Evolutionary conservation across 2,329 filamentous ascomycete genomes (phyloP).

Genomic region (Trichoderma pleuroti): DNA sequence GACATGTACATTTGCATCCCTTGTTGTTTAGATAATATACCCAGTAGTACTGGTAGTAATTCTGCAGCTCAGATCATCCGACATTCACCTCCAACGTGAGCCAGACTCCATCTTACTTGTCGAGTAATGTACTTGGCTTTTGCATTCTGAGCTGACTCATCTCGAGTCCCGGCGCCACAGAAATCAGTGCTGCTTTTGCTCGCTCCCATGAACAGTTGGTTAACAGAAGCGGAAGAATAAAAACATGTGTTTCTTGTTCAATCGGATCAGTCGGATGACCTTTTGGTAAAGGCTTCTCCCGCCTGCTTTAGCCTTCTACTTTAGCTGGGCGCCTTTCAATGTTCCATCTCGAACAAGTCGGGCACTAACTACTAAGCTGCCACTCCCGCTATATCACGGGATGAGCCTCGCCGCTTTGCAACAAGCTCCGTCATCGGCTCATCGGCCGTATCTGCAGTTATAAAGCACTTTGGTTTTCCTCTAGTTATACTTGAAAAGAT

Average conservation of each 20-base stretch:
- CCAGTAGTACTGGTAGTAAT: not conserved
- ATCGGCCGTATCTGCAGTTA: not conserved
- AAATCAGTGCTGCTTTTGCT: not conserved
- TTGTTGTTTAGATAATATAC: not conserved
- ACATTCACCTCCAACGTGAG: not conserved
- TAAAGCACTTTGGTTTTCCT: not conserved
- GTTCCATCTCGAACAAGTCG: not conserved
- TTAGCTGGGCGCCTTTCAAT: not conserved
- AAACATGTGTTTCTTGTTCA: not conserved
- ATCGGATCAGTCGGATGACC: conserved; percentile 6
- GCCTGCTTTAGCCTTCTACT: not conserved
- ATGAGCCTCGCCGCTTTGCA: not conserved
- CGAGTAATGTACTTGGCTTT: not conserved
- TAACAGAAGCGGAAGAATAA: not conserved
- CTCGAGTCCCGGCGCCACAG: not conserved
- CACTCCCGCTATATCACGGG: not conserved
- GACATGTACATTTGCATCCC: too few relatives aligned
- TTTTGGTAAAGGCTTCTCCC: not conserved
- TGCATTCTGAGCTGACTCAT: conserved; percentile 10
- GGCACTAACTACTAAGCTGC: not conserved
- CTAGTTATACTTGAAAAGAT: not conserved
- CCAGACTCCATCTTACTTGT: not conserved
- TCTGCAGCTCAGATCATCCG: not conserved
- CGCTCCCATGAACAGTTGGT: not conserved
- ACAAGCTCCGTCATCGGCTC: not conserved